Conservation (phyloP, 495 filamentous ascomycete species). For the Aspergillus taichungensis region DNA sequence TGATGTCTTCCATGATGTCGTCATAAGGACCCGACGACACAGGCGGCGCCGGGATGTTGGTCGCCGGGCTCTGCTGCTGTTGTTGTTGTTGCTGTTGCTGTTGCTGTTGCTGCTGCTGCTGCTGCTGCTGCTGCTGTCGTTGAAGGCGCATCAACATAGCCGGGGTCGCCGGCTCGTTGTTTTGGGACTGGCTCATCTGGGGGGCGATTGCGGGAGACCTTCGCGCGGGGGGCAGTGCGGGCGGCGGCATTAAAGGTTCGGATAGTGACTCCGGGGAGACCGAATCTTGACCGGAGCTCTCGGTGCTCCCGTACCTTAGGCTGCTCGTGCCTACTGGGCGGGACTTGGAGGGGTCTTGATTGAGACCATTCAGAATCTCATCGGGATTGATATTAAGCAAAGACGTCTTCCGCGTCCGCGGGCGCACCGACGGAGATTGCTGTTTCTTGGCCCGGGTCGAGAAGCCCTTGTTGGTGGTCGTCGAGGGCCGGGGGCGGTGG, state of each 20-base stretch:
- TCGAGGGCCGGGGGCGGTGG: constrained; percentile 33
- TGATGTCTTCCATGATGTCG: constrained; percentile 58
- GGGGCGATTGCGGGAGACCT: constrained; percentile 47
- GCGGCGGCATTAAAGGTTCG: constrained; percentile 65
- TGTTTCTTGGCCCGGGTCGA: constrained; percentile 48
- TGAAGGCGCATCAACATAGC: constrained; percentile 76
- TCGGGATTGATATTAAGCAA: constrained; percentile 47
- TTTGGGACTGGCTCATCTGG: constrained; percentile 22
- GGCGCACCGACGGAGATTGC: constrained; percentile 81
- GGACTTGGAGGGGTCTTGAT: constrained; percentile 24
- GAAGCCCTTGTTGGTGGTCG: constrained; percentile 23
- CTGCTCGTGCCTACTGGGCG: constrained; percentile 27
- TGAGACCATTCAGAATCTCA: constrained; percentile 30
- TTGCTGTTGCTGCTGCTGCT: constrained; percentile 17
- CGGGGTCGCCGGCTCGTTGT: constrained; percentile 60
- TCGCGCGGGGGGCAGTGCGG: constrained; percentile 44
- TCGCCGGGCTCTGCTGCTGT: too few species aligned
- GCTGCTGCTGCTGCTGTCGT: constrained; percentile 26
- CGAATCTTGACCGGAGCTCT: constrained; percentile 58
- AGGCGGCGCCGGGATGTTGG: not conserved
- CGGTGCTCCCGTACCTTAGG: constrained; percentile 39
- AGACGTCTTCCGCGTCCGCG: constrained; percentile 54
- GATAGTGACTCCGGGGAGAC: constrained; percentile 64
- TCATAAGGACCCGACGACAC: constrained; percentile 28
- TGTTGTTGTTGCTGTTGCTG: constrained; percentile 22